Evolutionary conservation across 805 yeast genomes (phyloP), one percentile per base, ranked within the genome.

Genomic region (Ascoidea rubescens): DNA sequence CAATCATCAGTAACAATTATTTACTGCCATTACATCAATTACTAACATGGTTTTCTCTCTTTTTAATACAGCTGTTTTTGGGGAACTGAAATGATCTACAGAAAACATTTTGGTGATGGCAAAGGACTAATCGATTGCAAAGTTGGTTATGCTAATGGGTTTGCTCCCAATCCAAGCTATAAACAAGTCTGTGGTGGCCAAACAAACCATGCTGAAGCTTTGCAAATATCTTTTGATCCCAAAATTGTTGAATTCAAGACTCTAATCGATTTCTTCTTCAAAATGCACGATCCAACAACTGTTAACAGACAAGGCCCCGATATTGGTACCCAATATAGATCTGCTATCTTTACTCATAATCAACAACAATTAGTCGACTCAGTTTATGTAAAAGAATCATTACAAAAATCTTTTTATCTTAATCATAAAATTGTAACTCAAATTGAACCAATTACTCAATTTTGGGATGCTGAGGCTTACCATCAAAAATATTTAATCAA

Each of bases 401-500:
- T 80, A 63, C 93, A 89, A 64, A 76, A 77, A 52, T 74, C 77
- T 54, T 93, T 91, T 86, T 84, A 82, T 66, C 81, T 82, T n/a
- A 72, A 74, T 49, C 74, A 82, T 60, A 69, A 70, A 53, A 83
- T 93, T 31, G 84, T 71, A 48, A 89, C 98, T 1, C 69, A 68
- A 48, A 77, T 90, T 50, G 84, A 79, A 61, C 84, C 86, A 6
- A 74, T 88, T 48, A 64, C 71, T 50, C 72, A 71, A 54, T 93
- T 87, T 74, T 84, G 82, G 71, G 96, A 90, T 63, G 98, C 97
- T n/a, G 99, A 91, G 67, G 90, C 82, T 44, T 91, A 90, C 65
- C 99, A 91, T 65, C 98, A 91, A 64, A 62, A 74, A 55, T 91
- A 93, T 64, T 71, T 91, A 60, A 74, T 75, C 53, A 81, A 79